Evolutionary conservation across 768 basidiomycete species (phyloP), one percentile per base, ranked within the genome.

Genomic region (Leccinum disarticulatum): DNA sequence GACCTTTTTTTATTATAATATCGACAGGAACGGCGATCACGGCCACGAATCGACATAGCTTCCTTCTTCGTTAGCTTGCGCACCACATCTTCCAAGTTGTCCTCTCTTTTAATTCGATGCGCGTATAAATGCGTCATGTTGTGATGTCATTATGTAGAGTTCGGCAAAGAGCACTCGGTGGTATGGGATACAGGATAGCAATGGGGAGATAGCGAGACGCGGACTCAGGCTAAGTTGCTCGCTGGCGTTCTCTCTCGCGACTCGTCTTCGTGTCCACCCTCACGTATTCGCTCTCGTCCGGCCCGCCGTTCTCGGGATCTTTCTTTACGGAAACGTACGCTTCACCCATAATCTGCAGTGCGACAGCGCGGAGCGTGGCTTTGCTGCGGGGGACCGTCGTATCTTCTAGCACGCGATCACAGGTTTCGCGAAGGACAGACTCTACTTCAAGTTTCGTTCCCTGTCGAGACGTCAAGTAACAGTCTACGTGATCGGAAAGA

Each of bases 401-500:
- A 56, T 90, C 86, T 49, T 81, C 80, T 6, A 95, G 79, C 17
- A 95, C 79, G 25, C 87, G 83, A 63, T 95, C 93, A 69, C 93
- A 95, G 1, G 89, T 90, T 72, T 95, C 93, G 15, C 93, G 86
- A 6, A 96, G 75, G 43, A 96, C 85, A 5, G 91, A 92, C 70
- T 96, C 93, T 56, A 95, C 83, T 71, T 96, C 93, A 28, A 96
- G 86, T 72, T 95, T 95, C 17, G 93, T 86, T 5, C 93, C 93
- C 91, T 93, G 66, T 43, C 11, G 11, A 27, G 19, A 1, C 0
- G 7, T 50, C 36, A 25, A 50, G 27, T 13, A 11, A 52, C 11
- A 19, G 10, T 2, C 25, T 2, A 13, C 17, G 7, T 15, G 11
- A 52, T 30, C 10, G 27, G 25, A 50, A 6, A 38, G 17, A 51